Conservation (phyloP, 2,329 filamentous ascomycete species). For the Biscogniauxia sp. region DNA sequence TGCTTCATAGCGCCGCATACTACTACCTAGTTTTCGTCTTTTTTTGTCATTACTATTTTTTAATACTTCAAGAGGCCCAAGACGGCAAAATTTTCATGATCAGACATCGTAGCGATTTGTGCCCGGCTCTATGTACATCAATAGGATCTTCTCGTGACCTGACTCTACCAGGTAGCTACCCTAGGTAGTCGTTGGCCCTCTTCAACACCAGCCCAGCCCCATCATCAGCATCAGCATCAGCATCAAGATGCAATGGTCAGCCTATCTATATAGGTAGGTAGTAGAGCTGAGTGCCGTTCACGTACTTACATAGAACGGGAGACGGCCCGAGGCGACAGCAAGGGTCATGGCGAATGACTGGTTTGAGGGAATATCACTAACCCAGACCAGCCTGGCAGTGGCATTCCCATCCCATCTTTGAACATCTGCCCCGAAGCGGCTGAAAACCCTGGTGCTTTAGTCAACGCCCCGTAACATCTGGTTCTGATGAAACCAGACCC, state of each 20-base stretch:
- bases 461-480: too few relatives aligned
- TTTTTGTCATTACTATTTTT: neutral
- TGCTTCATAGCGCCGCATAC: neutral
- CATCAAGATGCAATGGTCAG: neutral
- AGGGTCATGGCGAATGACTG: neutral
- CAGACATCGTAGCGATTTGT: too few relatives aligned
- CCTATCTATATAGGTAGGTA: too few relatives aligned
- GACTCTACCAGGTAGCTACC: neutral
- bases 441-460: neutral
- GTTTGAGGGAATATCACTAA: neutral
- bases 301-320: too few relatives aligned
- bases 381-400: neutral
- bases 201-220: neutral
- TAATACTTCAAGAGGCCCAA: too few relatives aligned
- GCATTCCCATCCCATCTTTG: neutral
- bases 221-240: neutral
- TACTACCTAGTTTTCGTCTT: neutral
- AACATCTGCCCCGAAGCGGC: neutral
- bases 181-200: neutral
- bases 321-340: too few relatives aligned
- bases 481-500: neutral
- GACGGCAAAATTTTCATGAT: neutral
- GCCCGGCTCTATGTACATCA: too few relatives aligned
- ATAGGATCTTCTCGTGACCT: too few relatives aligned
- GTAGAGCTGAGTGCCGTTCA: too few relatives aligned